Percentiles rank a stretch among this genome's conserved stretches.
Evolutionary conservation across 768 basidiomycete genomes (phyloP).

Genomic region (Xanthoconium purpureum): DNA sequence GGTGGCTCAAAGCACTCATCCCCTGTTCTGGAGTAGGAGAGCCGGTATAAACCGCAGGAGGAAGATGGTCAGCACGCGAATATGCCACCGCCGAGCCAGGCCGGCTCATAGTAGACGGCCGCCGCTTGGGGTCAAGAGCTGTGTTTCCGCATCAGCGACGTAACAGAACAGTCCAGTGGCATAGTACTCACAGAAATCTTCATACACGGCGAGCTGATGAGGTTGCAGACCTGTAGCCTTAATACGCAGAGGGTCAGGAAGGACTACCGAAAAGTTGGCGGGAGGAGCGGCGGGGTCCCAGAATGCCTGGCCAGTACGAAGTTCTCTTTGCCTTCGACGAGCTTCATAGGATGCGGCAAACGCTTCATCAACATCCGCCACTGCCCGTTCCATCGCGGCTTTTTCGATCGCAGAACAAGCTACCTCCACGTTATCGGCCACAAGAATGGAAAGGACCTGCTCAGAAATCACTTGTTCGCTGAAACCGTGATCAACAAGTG

Average conservation of each 20-base stretch:
- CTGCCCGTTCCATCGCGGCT: conserved; percentile 95
- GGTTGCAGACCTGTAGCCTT: conserved; percentile 77
- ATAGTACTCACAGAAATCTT: conserved; percentile 75
- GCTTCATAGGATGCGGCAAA: conserved; percentile 79
- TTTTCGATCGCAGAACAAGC: conserved; percentile 95
- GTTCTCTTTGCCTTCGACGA: conserved; percentile 84
- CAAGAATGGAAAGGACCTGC: conserved; percentile 72
- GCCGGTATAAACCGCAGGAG: conserved; percentile 48
- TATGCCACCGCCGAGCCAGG: conserved; percentile 73
- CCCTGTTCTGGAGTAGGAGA: conserved; percentile 63
- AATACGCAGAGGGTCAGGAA: conserved; percentile 89
- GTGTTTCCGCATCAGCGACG: conserved; percentile 12
- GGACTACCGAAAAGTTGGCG: conserved; percentile 62
- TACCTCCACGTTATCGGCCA: conserved; percentile 88
- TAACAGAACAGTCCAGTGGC: neutral
- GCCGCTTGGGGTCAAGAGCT: conserved; percentile 59
- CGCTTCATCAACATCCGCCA: conserved; percentile 88
- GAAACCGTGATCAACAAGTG: conserved; percentile 84
- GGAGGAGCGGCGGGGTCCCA: conserved; percentile 81
- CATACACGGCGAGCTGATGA: conserved; percentile 86
- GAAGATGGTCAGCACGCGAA: conserved; percentile 43
- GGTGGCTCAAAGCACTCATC: conserved; percentile 54
- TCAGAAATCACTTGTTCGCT: conserved; percentile 84
- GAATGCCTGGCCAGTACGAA: conserved; percentile 72
- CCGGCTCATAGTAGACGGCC: conserved; percentile 49